phyloP scores from a whole-genome alignment of 78 protist genomes.

The slime mould (Dictyostelium discoideum) region dicty_2.7 NC_007089.4:4553001-4553500 shows the following conservation, averaged over 20 bases:
- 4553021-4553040: too few relatives aligned
- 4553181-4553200: not conserved
- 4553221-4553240: conserved; percentile 32
- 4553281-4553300: conserved; percentile 36
- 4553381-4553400: not conserved
- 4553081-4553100: not conserved
- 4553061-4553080: not conserved
- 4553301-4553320: not conserved
- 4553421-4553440: not conserved
- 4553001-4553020: too few relatives aligned
- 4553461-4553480: not conserved
- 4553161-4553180: too few relatives aligned
- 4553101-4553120: too few relatives aligned
- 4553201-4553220: conserved; percentile 50
- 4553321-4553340: not conserved
- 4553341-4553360: not conserved
- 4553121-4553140: too few relatives aligned
- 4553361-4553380: not conserved
- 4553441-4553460: conserved; percentile 57
- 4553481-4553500: not conserved
- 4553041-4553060: not conserved
- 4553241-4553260: conserved; percentile 19
- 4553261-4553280: not conserved
- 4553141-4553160: too few relatives aligned
- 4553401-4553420: not conserved